Evolutionary conservation across 805 yeast species (phyloP).

Genomic region (Metschnikowia gelsemii): DNA sequence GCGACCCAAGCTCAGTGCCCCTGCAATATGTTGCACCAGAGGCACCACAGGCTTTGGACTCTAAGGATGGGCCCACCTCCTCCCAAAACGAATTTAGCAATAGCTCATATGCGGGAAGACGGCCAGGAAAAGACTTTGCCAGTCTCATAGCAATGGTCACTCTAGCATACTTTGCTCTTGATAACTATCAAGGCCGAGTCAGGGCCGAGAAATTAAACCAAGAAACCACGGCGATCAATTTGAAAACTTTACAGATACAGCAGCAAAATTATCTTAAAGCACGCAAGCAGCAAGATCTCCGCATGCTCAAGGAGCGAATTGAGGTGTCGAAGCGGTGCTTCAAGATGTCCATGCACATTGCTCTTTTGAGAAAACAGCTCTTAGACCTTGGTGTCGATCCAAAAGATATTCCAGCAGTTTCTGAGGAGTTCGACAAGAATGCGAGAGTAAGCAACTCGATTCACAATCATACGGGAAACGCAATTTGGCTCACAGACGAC

Average conservation of each 20-base stretch:
- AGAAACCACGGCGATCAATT: constrained; percentile 38
- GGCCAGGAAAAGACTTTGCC: constrained; percentile 33
- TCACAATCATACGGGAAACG: constrained; percentile 54
- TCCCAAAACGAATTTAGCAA: neutral
- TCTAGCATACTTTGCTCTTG: constrained; percentile 50
- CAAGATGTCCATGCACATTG: constrained; percentile 67
- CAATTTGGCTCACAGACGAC: constrained; percentile 60
- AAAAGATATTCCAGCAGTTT: constrained; percentile 50
- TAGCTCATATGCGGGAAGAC: constrained; percentile 4
- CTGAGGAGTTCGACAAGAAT: constrained; percentile 53
- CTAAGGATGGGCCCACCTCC: neutral
- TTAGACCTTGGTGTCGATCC: constrained; percentile 59
- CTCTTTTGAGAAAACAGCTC: constrained; percentile 61
- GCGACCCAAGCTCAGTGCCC: constrained; percentile 15
- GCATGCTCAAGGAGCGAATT: constrained; percentile 51
- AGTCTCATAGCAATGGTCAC: constrained; percentile 43
- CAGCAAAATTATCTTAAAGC: constrained; percentile 51
- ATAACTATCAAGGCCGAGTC: constrained; percentile 46
- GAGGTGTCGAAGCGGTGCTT: constrained; percentile 47
- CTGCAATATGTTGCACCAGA: constrained; percentile 5
- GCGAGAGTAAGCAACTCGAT: constrained; percentile 58
- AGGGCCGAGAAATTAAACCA: constrained; percentile 35
- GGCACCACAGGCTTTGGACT: neutral
- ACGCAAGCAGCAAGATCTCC: constrained; percentile 51
- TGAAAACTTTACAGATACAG: constrained; percentile 39